Conservation (phyloP, 139 green algal genomes). For the Pseudopediastrum boryanum region DNA sequence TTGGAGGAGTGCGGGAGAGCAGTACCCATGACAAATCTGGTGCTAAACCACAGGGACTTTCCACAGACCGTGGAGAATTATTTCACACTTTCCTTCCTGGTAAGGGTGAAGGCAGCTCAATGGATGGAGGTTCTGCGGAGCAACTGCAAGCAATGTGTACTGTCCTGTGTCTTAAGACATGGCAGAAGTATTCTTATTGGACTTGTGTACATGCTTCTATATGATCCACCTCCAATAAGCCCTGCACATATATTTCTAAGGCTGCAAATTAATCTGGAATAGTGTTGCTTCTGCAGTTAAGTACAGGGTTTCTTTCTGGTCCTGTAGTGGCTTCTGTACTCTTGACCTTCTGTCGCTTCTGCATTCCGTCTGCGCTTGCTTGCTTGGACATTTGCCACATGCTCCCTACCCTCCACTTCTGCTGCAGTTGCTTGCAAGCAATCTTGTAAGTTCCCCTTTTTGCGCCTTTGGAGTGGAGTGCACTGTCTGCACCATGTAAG, state of each 20-base stretch:
- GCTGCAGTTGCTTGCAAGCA: background rate
- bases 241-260: background rate
- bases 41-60: conserved; percentile 74
- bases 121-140: no score
- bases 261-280: background rate
- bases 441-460: background rate
- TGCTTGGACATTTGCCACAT: no score
- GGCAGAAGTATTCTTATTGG: background rate
- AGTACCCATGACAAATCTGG: conserved; percentile 38
- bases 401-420: no score
- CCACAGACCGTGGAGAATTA: conserved; percentile 89
- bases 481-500: background rate
- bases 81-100: conserved; percentile 88
- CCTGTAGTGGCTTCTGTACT: no score
- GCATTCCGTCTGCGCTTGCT: no score
- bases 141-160: background rate
- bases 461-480: background rate
- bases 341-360: no score
- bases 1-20: conserved; percentile 18
- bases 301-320: no score
- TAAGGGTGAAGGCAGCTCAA: no score
- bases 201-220: background rate
- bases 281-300: background rate
- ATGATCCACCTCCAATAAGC: background rate
- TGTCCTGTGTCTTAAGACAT: background rate